A percentile compares a stretch with the other conserved stretches of the same genome.
These are phyloP conservation scores for Mucor irregularis DNA, from an alignment of 371 early-diverging fungal genomes.

Conservation along the genomic window DNA sequence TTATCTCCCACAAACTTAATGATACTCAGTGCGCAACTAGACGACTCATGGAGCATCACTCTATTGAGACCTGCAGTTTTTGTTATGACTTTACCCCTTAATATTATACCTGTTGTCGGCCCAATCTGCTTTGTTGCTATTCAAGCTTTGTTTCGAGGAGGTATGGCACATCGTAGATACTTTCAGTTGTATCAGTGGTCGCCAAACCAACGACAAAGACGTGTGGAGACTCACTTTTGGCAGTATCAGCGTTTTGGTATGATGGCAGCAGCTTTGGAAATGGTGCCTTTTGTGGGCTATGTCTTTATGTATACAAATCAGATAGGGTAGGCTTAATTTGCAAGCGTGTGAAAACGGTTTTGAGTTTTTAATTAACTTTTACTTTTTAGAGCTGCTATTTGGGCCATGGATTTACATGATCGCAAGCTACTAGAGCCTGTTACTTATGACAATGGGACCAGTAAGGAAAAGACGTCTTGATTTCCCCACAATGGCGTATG, in stretches of 20 bases:
- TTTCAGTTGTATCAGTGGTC: slow-evolving; percentile 38
- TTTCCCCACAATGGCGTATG: too few relatives aligned
- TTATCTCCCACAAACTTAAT: slow-evolving; percentile 35
- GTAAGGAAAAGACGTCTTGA: too few relatives aligned
- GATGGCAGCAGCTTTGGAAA: slow-evolving; percentile 38
- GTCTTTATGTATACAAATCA: slow-evolving; percentile 46
- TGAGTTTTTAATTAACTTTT: background rate
- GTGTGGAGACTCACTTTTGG: slow-evolving; percentile 32
- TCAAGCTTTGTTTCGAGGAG: slow-evolving; percentile 37
- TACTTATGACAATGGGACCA: too few relatives aligned
- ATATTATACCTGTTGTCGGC: slow-evolving; percentile 36
- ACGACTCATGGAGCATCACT: slow-evolving; percentile 23
- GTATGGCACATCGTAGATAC: slow-evolving; percentile 36
- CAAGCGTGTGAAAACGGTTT: too few relatives aligned
- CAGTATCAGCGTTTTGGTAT: slow-evolving; percentile 45
- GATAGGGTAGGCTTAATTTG: slow-evolving; percentile 46
- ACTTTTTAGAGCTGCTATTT: slow-evolving; percentile 36
- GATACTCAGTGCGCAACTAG: slow-evolving; percentile 28
- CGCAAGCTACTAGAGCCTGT: slow-evolving; percentile 14
- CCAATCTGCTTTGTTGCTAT: slow-evolving; percentile 32
- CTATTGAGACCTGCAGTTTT: slow-evolving; percentile 31
- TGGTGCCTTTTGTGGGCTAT: slow-evolving; percentile 46
- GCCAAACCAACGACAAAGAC: slow-evolving; percentile 26
- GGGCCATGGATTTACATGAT: slow-evolving; percentile 43
- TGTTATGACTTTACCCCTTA: slow-evolving; percentile 36